Evolutionary conservation across 1,139 yeast species (phyloP).

Genomic region (Kodamaea derodonti): DNA sequence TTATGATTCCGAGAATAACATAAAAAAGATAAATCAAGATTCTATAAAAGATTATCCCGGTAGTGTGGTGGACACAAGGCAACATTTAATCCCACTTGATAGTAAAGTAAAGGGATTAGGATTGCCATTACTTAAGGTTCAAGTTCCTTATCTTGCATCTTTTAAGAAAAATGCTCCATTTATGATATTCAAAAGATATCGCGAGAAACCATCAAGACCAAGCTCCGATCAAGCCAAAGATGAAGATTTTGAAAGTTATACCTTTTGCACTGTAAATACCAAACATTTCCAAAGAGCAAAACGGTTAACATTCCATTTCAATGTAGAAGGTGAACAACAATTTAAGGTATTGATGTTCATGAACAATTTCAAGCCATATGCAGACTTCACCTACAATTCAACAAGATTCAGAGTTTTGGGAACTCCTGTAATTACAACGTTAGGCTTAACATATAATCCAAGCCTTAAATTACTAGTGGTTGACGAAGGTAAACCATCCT

Average conservation of each 20-base stretch:
- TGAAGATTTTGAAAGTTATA: conserved; percentile 26
- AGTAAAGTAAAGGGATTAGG: conserved; percentile 33
- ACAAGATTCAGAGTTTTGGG: conserved; percentile 42
- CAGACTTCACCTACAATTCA: conserved; percentile 36
- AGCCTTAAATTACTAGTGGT: conserved; percentile 31
- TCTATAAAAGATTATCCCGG: conserved; percentile 2
- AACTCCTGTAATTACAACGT: conserved; percentile 29
- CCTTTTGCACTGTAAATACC: conserved; percentile 31
- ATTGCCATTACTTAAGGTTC: conserved; percentile 35
- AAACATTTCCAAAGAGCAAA: conserved; percentile 27
- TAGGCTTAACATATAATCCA: conserved; percentile 31
- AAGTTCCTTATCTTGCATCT: conserved; percentile 34
- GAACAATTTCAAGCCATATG: conserved; percentile 36
- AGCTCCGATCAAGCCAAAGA: conserved; percentile 2
- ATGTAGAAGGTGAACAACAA: conserved; percentile 12
- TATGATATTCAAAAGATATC: conserved; percentile 28
- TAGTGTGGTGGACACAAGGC: conserved; percentile 23
- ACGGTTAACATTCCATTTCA: conserved; percentile 29
- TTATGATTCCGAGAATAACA: conserved; percentile 23
- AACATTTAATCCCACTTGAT: conserved; percentile 32
- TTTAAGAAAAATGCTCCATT: conserved; percentile 38
- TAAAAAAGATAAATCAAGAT: conserved; percentile 12
- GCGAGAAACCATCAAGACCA: conserved; percentile 31
- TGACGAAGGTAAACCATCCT: conserved; percentile 33
- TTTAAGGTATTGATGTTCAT: conserved; percentile 32